Evolutionary conservation across 1,139 yeast species (phyloP), one percentile per base, ranked within the genome.

Genomic region (Geotrichum cucujoidarum): DNA sequence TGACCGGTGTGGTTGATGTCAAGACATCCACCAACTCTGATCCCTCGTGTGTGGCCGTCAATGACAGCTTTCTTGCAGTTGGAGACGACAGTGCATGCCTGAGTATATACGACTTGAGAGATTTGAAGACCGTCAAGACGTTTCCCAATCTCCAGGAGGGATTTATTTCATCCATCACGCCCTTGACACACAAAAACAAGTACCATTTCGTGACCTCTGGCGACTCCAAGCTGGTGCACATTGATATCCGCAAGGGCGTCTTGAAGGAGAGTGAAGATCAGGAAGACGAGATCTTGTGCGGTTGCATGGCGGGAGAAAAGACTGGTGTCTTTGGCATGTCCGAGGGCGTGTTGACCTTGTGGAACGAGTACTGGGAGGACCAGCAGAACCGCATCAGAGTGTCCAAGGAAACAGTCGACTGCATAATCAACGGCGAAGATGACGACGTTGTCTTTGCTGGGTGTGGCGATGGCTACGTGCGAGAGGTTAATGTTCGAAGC

Each of bases 291-390:
- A 70, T 92, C 29, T 67, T 90, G 44, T 75, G 92, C 43, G 84
- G 89, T 63, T 73, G 87, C 43, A 49, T 62, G 31, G 76, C 75
- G 33, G 82, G 78, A 51, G 88, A 82, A 38, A 72, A 77, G 2
- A 80, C 81, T 2, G 72, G 82, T 18, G 85, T 84, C 0, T 81
- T 90, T 59, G 90, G 89, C 43, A 90, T 89, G 80, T 90, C 95
- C 2, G 95, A 85, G 62, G 97, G 97, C 2, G 77, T 88, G n/a
- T 75, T 88, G 5, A 88, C 97, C 0, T 72, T 85, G n/a, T 92
- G 97, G 98, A 84, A 83, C 60, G 72, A 72, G 41, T 54, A 64
- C 31, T 75, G 83, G 58, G 74, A 72, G 55, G 97, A 90, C 65
- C 97, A 89, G 65, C 73, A 88, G 47, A 77, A 86, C n/a, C 73